Conservation (phyloP, 352 stramenopile genomes). For the Pythium chondricola region DNA sequence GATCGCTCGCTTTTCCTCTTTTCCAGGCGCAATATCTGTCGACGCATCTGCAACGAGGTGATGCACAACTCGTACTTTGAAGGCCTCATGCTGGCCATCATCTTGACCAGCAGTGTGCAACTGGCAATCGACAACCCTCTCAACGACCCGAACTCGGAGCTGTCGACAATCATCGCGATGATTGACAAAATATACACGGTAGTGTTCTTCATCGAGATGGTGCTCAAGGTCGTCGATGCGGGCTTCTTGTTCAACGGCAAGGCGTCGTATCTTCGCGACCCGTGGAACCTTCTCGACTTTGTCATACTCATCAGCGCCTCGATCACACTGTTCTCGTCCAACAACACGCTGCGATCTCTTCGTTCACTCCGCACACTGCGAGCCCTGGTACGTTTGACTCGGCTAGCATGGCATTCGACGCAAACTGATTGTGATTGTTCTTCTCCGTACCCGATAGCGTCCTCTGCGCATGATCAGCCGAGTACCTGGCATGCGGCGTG, state of each 20-base stretch:
- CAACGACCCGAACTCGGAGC: constrained; percentile 28
- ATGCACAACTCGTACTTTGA: constrained; percentile 47
- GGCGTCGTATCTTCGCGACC: constrained; percentile 52
- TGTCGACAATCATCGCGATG: constrained; percentile 21
- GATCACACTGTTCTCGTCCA: constrained; percentile 31
- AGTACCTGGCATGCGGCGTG: constrained; percentile 54
- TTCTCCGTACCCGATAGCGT: constrained; percentile 12
- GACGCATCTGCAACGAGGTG: constrained; percentile 17
- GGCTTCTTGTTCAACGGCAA: constrained; percentile 52
- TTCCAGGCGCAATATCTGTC: constrained; percentile 10
- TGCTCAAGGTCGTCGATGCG: constrained; percentile 64
- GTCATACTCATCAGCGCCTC: constrained; percentile 50
- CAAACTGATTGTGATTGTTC: neutral
- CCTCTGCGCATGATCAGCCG: constrained; percentile 66
- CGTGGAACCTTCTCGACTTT: constrained; percentile 80
- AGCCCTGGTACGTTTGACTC: constrained; percentile 36
- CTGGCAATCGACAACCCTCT: constrained; percentile 64
- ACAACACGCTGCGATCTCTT: constrained; percentile 38
- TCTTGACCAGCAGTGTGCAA: constrained; percentile 51
- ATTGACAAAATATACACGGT: constrained; percentile 47
- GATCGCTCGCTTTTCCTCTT: constrained; percentile 32
- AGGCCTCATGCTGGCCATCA: constrained; percentile 48
- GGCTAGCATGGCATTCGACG: neutral
- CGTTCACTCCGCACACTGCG: constrained; percentile 59
- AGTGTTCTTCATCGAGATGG: constrained; percentile 67